These are phyloP conservation scores for Neoscytalidium dimidiatum DNA, from an alignment of 2,329 filamentous ascomycete genomes.

Conservation along the genomic window DNA sequence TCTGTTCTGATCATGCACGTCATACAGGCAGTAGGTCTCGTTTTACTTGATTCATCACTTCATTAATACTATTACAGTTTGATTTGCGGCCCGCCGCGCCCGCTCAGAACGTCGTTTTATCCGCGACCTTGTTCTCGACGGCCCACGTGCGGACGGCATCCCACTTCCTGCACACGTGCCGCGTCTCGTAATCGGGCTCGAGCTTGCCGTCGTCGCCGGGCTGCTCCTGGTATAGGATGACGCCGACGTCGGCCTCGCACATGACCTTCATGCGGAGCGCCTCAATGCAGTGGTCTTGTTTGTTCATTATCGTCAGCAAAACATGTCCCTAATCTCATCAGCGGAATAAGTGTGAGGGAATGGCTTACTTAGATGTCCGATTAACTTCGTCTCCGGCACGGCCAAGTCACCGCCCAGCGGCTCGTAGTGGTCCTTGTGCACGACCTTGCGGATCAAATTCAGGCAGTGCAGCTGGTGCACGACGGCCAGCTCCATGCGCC, in stretches of 20 bases:
- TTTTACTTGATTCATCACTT: background rate
- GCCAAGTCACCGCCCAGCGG: slow-evolving; percentile 30
- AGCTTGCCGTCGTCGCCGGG: slow-evolving; percentile 25
- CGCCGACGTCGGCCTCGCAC: slow-evolving; percentile 37
- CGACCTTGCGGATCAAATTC: slow-evolving; percentile 37
- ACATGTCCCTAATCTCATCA: background rate
- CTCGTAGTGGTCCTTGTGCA: slow-evolving; percentile 35
- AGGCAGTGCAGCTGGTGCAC: slow-evolving; percentile 37
- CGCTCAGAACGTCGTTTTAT: slow-evolving; percentile 18
- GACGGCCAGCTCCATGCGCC: slow-evolving; percentile 28
- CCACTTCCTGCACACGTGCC: slow-evolving; percentile 37
- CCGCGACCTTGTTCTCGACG: slow-evolving; percentile 33
- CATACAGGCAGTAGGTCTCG: too few species aligned
- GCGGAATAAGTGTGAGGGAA: background rate
- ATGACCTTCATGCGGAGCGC: slow-evolving; percentile 39
- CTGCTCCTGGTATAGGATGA: slow-evolving; percentile 27
- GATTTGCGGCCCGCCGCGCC: background rate
- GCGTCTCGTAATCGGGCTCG: slow-evolving; percentile 34
- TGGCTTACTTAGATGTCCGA: background rate
- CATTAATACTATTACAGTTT: background rate
- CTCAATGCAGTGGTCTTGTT: slow-evolving; percentile 37
- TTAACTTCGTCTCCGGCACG: slow-evolving; percentile 24
- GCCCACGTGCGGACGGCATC: slow-evolving; percentile 37
- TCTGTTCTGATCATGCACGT: too few species aligned
- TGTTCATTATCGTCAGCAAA: background rate